phyloP scores from a whole-genome alignment of 495 filamentous ascomycete genomes.

The Penicillium goetzii region DNA sequence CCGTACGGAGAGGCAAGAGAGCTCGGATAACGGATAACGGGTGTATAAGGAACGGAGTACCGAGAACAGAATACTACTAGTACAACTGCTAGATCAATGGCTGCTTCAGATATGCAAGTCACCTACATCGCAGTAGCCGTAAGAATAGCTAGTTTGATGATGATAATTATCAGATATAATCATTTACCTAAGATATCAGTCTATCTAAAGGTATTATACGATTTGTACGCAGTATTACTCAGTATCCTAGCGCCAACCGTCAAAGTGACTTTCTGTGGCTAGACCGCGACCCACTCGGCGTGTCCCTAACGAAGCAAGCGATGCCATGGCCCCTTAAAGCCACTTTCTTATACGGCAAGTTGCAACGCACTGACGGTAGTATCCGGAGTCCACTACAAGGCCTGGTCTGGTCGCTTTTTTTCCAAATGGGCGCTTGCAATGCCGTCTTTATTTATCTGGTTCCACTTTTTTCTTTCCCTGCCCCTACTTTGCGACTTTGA shows the following conservation, averaged over 20 bases:
- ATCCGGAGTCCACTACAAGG: constrained; percentile 23
- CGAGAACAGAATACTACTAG: not conserved
- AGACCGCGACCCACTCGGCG: constrained; percentile 22
- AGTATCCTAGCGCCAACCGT: not conserved
- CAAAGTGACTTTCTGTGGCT: constrained; percentile 5
- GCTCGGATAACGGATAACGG: not conserved
- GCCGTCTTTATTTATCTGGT: constrained; percentile 30
- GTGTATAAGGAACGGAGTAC: not conserved
- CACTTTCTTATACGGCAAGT: constrained; percentile 17
- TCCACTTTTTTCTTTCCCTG: constrained; percentile 25
- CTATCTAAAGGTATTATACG: not conserved
- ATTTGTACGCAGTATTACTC: constrained; percentile 7
- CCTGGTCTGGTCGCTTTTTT: constrained; percentile 20
- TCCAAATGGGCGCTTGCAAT: constrained; percentile 27
- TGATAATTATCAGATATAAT: not conserved
- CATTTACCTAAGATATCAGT: not conserved
- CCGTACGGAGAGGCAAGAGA: not conserved
- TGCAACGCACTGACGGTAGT: constrained; percentile 29
- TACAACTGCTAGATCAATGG: not conserved
- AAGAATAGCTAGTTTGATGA: not conserved
- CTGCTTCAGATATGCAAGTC: constrained; percentile 1
- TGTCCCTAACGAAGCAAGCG: constrained; percentile 19
- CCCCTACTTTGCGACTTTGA: constrained; percentile 11
- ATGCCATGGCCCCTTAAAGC: constrained; percentile 1
- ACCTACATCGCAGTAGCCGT: not conserved